Evolutionary conservation across 768 basidiomycete genomes (phyloP).

Genomic region (Polyporus arcularius): DNA sequence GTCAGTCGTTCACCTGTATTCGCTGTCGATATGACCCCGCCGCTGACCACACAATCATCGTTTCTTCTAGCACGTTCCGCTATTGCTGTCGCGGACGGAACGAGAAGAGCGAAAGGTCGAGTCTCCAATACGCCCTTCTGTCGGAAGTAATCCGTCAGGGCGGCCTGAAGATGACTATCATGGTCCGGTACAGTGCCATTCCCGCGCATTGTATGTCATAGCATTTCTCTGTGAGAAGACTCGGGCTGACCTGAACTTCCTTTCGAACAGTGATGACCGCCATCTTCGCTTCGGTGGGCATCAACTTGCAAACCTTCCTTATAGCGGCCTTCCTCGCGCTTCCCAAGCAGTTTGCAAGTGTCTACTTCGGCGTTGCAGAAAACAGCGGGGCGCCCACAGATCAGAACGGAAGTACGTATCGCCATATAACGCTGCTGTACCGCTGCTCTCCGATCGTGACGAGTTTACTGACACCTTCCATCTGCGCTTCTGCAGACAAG

Average conservation of each 20-base stretch:
- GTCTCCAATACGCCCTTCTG: constrained; percentile 47
- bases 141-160: constrained; percentile 74
- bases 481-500: background rate
- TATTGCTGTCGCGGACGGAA: constrained; percentile 74
- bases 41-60: background rate
- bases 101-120: constrained; percentile 54
- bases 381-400: constrained; percentile 33
- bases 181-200: constrained; percentile 76
- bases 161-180: constrained; percentile 78
- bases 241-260: background rate
- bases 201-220: constrained; percentile 74
- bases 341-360: constrained; percentile 89
- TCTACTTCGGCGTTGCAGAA: constrained; percentile 79
- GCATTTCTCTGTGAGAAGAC: background rate
- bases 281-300: constrained; percentile 85
- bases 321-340: constrained; percentile 78
- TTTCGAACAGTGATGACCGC: constrained; percentile 72
- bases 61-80: constrained; percentile 65
- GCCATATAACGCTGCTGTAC: background rate
- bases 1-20: constrained; percentile 41
- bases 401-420: background rate
- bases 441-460: constrained; percentile 26
- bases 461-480: constrained; percentile 18
- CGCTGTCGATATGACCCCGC: background rate
- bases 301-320: constrained; percentile 73